Evolutionary conservation across 2,329 filamentous ascomycete genomes (phyloP).

Genomic region (Fusarium euwallaceae): DNA sequence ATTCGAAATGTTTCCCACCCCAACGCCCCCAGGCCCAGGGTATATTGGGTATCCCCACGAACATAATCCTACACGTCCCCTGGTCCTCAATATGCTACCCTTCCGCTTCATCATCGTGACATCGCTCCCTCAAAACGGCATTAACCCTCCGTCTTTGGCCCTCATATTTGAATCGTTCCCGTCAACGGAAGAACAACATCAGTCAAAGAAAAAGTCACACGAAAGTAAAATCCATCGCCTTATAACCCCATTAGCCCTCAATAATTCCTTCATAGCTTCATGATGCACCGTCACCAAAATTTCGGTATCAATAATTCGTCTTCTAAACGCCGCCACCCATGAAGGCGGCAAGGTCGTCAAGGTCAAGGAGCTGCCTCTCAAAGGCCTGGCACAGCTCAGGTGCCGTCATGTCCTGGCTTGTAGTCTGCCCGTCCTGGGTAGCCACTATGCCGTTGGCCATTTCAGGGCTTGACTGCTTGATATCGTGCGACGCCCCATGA

Average conservation of each 20-base stretch:
- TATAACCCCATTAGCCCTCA: constrained; percentile 26
- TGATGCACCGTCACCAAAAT: not conserved
- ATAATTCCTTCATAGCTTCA: constrained; percentile 16
- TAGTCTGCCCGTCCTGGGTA: constrained; percentile 50
- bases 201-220: not conserved
- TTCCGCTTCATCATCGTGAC: constrained; percentile 21
- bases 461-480: constrained; percentile 55
- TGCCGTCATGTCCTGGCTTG: constrained; percentile 68
- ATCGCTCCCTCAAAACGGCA: constrained; percentile 12
- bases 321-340: constrained; percentile 71
- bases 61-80: constrained; percentile 40
- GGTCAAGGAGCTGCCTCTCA: constrained; percentile 70
- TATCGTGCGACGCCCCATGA: constrained; percentile 47
- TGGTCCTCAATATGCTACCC: constrained; percentile 4
- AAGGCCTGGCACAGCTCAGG: constrained; percentile 70
- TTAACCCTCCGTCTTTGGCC: constrained; percentile 12
- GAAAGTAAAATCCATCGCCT: constrained; percentile 12
- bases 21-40: constrained; percentile 46
- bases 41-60: constrained; percentile 47
- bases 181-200: constrained; percentile 1
- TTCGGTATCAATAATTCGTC: not conserved
- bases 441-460: constrained; percentile 50
- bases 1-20: constrained; percentile 38
- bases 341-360: constrained; percentile 72
- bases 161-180: not conserved